Evolutionary conservation across 2,329 filamentous ascomycete genomes (phyloP), one percentile per base, ranked within the genome.

Genomic region (Ophiosphaerella narmari): DNA sequence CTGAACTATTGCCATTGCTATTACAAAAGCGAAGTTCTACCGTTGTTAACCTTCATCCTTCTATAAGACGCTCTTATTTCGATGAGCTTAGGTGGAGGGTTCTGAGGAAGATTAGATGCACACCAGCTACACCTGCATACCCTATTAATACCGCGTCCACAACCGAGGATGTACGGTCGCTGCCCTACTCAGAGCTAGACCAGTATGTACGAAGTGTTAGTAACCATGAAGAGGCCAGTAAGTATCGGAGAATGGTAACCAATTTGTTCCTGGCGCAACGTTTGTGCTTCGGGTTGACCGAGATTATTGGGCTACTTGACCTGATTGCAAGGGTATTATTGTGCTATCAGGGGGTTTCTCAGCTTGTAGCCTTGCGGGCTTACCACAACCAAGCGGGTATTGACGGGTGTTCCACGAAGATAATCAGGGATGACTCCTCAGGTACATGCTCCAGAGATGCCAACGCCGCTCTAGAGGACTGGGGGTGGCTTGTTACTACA

Each of bases 301-400:
- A 67, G 3, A 32, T 74, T 14, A 48, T 77, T 84, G 59, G 96
- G 87, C 65, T 88, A 89, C 55, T 85, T 82, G 42, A 97, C 83
- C 1, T 89, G 84, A 39, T 86, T 79, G 58, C 94, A 86, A 43
- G 83, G 78, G 0, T 90, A 87, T 1, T 81, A 77, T 18, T 85
- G 81, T 66, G 60, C 39, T 51, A 53, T 60, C 4, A 53, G 60
- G 46, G 70, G 66, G 55, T 57, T 49, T 34, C 42, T 54, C 31
- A 46, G 66, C 1, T 72, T 62, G 41, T 45, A 43, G n/a, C 33
- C 9, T 59, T 54, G 55, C 36, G 43, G 21, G 13, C 5, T 8
- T 36, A 42, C 1, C n/a, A 12, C 9, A 29, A 16, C 11, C 32
- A 41, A 11, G 23, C 37, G 8, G 37, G 31, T n/a, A 44, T 38